Percentiles rank a stretch among this genome's conserved stretches.
phyloP scores from a whole-genome alignment of 208 protist species.

The Acanthamoeba royreba region DNA sequence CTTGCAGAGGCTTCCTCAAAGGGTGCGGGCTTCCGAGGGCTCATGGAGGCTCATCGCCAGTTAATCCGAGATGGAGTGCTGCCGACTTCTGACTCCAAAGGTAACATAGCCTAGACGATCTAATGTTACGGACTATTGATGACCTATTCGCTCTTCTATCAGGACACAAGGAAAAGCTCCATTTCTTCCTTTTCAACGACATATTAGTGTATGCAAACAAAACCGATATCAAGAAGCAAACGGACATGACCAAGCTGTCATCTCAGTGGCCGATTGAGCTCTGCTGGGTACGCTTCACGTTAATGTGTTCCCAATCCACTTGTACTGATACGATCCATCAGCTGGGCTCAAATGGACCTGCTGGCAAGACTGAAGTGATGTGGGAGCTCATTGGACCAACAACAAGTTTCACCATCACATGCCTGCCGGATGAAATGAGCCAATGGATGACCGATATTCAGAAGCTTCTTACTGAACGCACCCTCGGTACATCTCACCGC shows the following conservation, averaged over 20 bases:
- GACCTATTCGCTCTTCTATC: background rate
- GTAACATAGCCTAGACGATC: background rate
- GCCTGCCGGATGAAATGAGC: background rate
- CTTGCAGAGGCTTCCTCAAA: background rate
- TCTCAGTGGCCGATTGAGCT: background rate
- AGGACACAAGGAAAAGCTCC: background rate
- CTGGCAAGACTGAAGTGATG: background rate
- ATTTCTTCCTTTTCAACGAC: constrained; percentile 15
- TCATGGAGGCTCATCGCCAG: background rate
- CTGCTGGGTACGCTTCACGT: background rate
- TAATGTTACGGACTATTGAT: background rate
- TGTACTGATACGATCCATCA: background rate
- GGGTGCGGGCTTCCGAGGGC: background rate
- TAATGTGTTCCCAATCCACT: background rate
- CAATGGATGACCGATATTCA: background rate
- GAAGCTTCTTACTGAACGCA: background rate
- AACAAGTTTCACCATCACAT: background rate
- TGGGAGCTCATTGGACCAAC: background rate
- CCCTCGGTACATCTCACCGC: background rate
- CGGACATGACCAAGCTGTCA: background rate
- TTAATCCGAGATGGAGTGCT: background rate
- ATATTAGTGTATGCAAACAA: background rate
- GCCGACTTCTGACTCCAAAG: background rate
- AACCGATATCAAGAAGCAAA: background rate
- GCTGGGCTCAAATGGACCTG: background rate